Conservation (phyloP, 371 early-diverging fungal genomes). For the Rhizomucor pusillus region DNA sequence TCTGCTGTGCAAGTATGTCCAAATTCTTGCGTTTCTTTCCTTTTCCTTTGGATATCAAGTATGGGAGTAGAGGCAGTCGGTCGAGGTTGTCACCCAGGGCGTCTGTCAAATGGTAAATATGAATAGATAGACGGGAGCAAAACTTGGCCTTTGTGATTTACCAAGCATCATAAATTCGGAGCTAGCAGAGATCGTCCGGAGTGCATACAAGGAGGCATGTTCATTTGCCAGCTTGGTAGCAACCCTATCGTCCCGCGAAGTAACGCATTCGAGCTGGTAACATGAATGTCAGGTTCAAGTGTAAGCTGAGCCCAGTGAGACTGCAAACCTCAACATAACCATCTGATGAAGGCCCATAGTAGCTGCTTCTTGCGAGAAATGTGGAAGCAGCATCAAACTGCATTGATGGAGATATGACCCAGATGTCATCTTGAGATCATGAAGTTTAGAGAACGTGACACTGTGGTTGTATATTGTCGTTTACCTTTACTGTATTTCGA, state of each 20-base stretch:
- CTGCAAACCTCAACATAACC: conserved; percentile 44
- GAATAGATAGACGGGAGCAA: neutral
- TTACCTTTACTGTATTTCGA: conserved; percentile 49
- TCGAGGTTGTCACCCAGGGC: conserved; percentile 46
- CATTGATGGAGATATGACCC: conserved; percentile 55
- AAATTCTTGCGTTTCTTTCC: conserved; percentile 15
- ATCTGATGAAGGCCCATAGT: conserved; percentile 58
- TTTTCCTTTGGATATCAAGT: conserved; percentile 15
- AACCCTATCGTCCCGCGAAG: conserved; percentile 39
- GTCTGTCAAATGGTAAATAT: conserved; percentile 27
- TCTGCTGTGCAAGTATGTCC: conserved; percentile 6
- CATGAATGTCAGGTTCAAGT: neutral
- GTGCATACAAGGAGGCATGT: conserved; percentile 44
- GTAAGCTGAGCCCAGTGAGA: too few relatives aligned
- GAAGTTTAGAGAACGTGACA: neutral
- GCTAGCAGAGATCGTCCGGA: conserved; percentile 65
- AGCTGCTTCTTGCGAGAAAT: conserved; percentile 56
- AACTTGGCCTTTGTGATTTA: too few relatives aligned
- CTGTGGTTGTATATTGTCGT: too few relatives aligned
- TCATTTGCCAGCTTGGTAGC: conserved; percentile 22
- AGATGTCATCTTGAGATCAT: conserved; percentile 65
- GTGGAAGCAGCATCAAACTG: conserved; percentile 48
- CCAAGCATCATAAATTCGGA: conserved; percentile 76
- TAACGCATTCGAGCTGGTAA: conserved; percentile 41
- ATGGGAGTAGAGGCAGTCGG: conserved; percentile 47